Percentiles rank a stretch among this genome's conserved stretches.
These are phyloP conservation scores for Didymella arachidicola DNA, from an alignment of 2,329 filamentous ascomycete species.

Conservation along the genomic window DNA sequence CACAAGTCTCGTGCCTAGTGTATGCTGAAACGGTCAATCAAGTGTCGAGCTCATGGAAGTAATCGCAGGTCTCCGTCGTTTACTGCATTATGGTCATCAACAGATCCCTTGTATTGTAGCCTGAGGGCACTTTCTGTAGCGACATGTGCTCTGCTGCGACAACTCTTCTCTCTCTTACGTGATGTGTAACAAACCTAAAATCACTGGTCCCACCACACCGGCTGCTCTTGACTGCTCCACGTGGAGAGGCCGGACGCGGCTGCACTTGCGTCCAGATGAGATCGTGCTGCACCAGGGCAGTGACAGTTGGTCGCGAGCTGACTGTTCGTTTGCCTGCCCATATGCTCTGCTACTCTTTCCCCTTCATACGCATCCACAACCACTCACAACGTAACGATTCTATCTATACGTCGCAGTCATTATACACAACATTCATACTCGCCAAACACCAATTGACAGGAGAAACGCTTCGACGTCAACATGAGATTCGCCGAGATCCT, in stretches of 20 bases:
- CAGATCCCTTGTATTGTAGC: too few relatives aligned
- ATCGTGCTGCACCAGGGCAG: not conserved
- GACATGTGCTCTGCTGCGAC: too few relatives aligned
- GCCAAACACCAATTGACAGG: too few relatives aligned
- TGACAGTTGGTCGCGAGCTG: not conserved
- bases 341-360: not conserved
- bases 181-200: too few relatives aligned
- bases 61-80: not conserved
- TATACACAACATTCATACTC: too few relatives aligned
- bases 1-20: constrained; percentile 6
- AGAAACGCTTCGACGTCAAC: too few relatives aligned
- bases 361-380: not conserved
- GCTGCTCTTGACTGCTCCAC: not conserved
- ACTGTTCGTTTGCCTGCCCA: not conserved
- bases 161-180: too few relatives aligned
- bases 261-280: not conserved
- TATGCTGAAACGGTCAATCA: not conserved
- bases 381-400: not conserved
- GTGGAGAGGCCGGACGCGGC: not conserved
- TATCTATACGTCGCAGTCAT: too few relatives aligned
- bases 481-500: too few relatives aligned
- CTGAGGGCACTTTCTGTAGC: too few relatives aligned
- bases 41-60: not conserved
- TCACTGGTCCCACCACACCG: too few relatives aligned
- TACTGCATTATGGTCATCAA: not conserved